These are phyloP conservation scores for Trichoderma harzianum DNA, from an alignment of 2,329 filamentous ascomycete genomes.

Conservation along the genomic window DNA sequence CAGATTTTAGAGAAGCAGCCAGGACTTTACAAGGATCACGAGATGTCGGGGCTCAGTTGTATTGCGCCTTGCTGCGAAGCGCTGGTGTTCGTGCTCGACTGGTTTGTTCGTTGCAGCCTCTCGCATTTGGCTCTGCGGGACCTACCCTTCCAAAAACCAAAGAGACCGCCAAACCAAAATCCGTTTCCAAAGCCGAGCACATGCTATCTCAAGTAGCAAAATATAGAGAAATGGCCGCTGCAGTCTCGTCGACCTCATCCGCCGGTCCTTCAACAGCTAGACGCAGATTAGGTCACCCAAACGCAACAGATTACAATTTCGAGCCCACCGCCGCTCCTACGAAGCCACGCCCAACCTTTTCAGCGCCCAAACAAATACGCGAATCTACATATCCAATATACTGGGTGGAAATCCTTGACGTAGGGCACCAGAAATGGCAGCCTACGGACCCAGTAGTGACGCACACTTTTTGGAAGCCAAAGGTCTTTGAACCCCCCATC, in stretches of 20 bases:
- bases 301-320: slow-evolving; percentile 51
- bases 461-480: slow-evolving; percentile 67
- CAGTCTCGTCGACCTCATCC: slow-evolving; percentile 25
- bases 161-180: slow-evolving; percentile 28
- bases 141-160: slow-evolving; percentile 46
- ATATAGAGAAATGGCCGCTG: slow-evolving; percentile 38
- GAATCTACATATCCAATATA: slow-evolving; percentile 81
- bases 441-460: slow-evolving; percentile 83
- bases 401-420: slow-evolving; percentile 91
- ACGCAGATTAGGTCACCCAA: slow-evolving; percentile 51
- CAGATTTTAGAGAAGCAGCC: slow-evolving; percentile 72
- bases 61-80: slow-evolving; percentile 81
- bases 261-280: slow-evolving; percentile 38
- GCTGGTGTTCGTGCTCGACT: slow-evolving; percentile 77
- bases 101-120: slow-evolving; percentile 83
- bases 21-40: slow-evolving; percentile 71
- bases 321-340: slow-evolving; percentile 41
- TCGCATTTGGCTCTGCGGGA: slow-evolving; percentile 62
- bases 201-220: slow-evolving; percentile 21
- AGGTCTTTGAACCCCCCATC: slow-evolving; percentile 76
- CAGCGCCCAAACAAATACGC: slow-evolving; percentile 45
- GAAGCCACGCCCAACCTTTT: slow-evolving; percentile 30
- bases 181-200: slow-evolving; percentile 33
- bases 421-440: slow-evolving; percentile 86
- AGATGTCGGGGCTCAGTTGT: slow-evolving; percentile 85